phyloP scores from a whole-genome alignment of 352 stramenopile species.

The Pythium vanterpoolii region DNA sequence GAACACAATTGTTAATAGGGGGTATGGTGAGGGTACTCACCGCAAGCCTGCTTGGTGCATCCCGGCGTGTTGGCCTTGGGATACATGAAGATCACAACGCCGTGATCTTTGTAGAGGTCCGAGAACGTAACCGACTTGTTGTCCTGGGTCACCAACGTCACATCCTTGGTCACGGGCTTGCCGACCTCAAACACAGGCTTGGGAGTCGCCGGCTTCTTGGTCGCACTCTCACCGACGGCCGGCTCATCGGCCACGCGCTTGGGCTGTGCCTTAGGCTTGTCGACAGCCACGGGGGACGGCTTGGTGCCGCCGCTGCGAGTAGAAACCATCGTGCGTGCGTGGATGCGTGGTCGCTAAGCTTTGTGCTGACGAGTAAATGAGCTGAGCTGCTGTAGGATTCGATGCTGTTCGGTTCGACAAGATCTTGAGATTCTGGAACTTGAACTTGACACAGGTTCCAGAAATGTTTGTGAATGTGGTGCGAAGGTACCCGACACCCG shows the following conservation, averaged over 20 bases:
- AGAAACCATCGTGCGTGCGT: constrained; percentile 17
- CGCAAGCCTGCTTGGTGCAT: constrained; percentile 87
- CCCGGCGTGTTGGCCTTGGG: constrained; percentile 81
- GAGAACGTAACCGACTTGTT: constrained; percentile 47
- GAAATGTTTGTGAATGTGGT: constrained; percentile 13
- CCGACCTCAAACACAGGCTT: constrained; percentile 35
- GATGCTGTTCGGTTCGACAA: constrained; percentile 11
- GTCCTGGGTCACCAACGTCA: constrained; percentile 75
- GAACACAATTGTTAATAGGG: too few species aligned
- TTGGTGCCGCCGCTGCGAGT: constrained; percentile 20
- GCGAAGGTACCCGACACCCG: constrained; percentile 15
- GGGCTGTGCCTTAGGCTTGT: constrained; percentile 25
- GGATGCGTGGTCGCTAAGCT: not conserved
- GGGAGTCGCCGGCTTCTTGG: constrained; percentile 42
- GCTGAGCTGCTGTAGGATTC: too few species aligned
- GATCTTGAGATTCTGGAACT: constrained; percentile 21
- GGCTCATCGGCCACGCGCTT: constrained; percentile 39
- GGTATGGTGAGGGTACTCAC: constrained; percentile 24
- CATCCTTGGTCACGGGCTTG: constrained; percentile 48
- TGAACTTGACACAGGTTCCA: constrained; percentile 17
- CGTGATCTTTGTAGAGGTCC: constrained; percentile 73
- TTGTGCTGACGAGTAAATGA: too few species aligned
- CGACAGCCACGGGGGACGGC: constrained; percentile 16
- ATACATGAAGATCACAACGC: constrained; percentile 90
- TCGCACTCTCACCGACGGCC: constrained; percentile 22